A percentile compares a stretch with the other conserved stretches of the same genome.
These are phyloP conservation scores for Lentinula novae-zelandiae DNA, from an alignment of 1,284 basidiomycete species.

Conservation along the genomic window DNA sequence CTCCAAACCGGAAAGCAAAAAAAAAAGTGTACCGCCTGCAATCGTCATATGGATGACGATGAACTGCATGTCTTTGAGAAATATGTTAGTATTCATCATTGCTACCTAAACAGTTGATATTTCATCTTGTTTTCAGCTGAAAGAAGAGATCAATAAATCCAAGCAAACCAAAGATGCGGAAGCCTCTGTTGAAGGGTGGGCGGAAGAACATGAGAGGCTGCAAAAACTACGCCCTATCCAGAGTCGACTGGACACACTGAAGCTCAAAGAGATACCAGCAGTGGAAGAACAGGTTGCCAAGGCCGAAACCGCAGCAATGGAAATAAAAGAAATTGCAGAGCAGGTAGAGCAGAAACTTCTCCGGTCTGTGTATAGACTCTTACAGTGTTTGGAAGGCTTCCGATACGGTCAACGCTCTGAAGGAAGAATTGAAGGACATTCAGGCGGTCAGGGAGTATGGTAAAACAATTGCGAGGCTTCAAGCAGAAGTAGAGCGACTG, in stretches of 20 bases:
- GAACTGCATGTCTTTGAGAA: constrained; percentile 67
- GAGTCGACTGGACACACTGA: constrained; percentile 49
- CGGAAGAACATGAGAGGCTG: constrained; percentile 52
- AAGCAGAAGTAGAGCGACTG: constrained; percentile 64
- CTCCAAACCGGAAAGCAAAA: constrained; percentile 59
- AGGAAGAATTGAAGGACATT: constrained; percentile 61
- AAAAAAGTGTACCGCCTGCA: constrained; percentile 76
- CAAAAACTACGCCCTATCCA: constrained; percentile 58
- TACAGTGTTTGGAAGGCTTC: constrained; percentile 34
- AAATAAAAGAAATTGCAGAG: constrained; percentile 50
- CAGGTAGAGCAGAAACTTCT: constrained; percentile 34
- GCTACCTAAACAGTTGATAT: background rate
- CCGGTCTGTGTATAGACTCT: background rate
- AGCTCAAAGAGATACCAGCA: constrained; percentile 58
- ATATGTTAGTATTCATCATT: constrained; percentile 43
- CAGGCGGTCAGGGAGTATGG: constrained; percentile 64
- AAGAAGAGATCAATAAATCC: constrained; percentile 49
- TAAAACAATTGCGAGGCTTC: constrained; percentile 56
- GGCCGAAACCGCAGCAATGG: constrained; percentile 51
- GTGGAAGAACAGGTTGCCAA: constrained; percentile 64
- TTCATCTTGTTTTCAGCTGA: constrained; percentile 36
- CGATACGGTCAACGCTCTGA: constrained; percentile 42
- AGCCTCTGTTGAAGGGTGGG: constrained; percentile 60
- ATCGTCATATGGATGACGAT: constrained; percentile 59
- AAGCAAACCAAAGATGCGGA: constrained; percentile 41